Base-by-base conservation (phyloP, 495 filamentous ascomycete species). In the Staphylotrichum longicolle region DNA sequence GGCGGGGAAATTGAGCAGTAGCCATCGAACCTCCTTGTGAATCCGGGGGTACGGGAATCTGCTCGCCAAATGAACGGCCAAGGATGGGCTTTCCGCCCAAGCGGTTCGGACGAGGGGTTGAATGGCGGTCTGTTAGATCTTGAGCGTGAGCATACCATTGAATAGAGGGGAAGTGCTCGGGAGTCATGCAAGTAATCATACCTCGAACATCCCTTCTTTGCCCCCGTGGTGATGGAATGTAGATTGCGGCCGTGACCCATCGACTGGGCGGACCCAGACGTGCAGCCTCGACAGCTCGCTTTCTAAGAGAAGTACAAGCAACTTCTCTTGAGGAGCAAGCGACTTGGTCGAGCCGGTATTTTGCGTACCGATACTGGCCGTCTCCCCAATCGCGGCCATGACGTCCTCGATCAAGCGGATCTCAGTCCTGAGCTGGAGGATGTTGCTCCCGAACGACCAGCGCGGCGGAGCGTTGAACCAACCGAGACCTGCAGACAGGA, bases 361-460 rank as follows among this genome's bases (percentile, higher is more conserved):
- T 32, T 84, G 79, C 4, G 77, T 72, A 32, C 82, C 89, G 44
- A 91, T 84, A 45, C 75, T 67, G 3, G 80, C 72, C 30, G 88
- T 78, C 3, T 75, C 68, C 55, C 73, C 81, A 60, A 99, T 71
- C 34, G 85, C 82, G 49, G 75, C 74, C 34, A 84, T 75, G 42
- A 97, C 86, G 74, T 98, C 93, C 9, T 80, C 79, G 7, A 99
- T 83, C 39, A 98, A 74, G 63, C 86, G 87, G 39, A 89, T 85
- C 73, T 99, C 95, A 0, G 95, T 91, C 74, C 94, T 98, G 35
- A 98, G 81, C 69, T 98, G 94, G 7, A 97, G 77, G 50, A 89
- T 81, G 70, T 97, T 97, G 60, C 93, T 92, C 46, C 95, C 95
- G 71, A 95, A 98, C 3, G 93, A 95, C 94, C 94, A 99, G 63